A percentile compares a stretch with the other conserved stretches of the same genome.
These are phyloP conservation scores for Puccinia hordei DNA, from an alignment of 1,284 basidiomycete species.

Conservation along the genomic window DNA sequence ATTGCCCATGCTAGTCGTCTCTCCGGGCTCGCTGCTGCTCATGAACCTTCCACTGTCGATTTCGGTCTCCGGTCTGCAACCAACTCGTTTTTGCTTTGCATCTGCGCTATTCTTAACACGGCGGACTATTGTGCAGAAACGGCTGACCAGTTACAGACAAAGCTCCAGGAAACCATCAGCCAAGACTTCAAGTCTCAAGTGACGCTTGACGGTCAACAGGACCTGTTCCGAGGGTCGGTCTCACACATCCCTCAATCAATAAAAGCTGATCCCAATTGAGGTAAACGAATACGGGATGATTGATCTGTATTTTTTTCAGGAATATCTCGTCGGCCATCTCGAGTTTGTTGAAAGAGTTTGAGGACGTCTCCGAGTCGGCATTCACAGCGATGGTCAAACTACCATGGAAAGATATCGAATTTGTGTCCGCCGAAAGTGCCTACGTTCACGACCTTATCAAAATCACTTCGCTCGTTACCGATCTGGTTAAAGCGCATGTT, in stretches of 20 bases:
- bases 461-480: slow-evolving; percentile 68
- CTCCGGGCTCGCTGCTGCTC: background rate
- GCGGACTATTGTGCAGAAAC: slow-evolving; percentile 96
- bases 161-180: slow-evolving; percentile 78
- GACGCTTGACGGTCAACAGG: slow-evolving; percentile 79
- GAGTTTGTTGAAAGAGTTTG: slow-evolving; percentile 77
- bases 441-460: slow-evolving; percentile 76
- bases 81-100: slow-evolving; percentile 77
- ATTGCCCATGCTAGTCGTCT: background rate
- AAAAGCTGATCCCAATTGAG: too few relatives aligned
- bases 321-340: slow-evolving; percentile 75
- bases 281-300: too few relatives aligned
- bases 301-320: slow-evolving; percentile 4
- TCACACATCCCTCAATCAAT: background rate
- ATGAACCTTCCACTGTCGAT: background rate
- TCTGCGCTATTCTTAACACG: slow-evolving; percentile 87
- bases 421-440: slow-evolving; percentile 77
- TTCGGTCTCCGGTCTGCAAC: slow-evolving; percentile 66
- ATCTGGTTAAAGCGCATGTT: slow-evolving; percentile 70
- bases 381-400: slow-evolving; percentile 74
- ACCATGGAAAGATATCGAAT: slow-evolving; percentile 67
- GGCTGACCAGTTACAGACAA: slow-evolving; percentile 84
- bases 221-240: slow-evolving; percentile 78
- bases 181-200: slow-evolving; percentile 75
- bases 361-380: slow-evolving; percentile 73